A percentile compares a stretch with the other conserved stretches of the same genome.
Conservation (phyloP, 2,329 filamentous ascomycete genomes). For the Paramyrothecium roridum region DNA sequence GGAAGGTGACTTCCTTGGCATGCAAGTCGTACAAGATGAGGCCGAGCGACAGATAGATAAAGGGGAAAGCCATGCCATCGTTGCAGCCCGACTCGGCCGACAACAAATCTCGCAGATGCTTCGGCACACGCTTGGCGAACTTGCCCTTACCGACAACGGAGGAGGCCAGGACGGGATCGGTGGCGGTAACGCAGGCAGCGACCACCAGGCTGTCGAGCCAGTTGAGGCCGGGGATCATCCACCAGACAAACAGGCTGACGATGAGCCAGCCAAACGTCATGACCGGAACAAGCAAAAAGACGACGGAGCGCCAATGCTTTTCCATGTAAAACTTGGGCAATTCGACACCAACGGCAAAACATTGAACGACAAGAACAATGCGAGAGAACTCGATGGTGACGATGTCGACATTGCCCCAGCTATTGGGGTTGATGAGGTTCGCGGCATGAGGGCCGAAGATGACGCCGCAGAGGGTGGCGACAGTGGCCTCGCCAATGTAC, state of each 20-base stretch:
- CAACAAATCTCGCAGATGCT: slow-evolving; percentile 91
- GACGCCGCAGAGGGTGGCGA: slow-evolving; percentile 83
- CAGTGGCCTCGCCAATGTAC: slow-evolving; percentile 97
- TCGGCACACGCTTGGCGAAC: slow-evolving; percentile 94
- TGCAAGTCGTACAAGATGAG: slow-evolving; percentile 77
- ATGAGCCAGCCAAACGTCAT: slow-evolving; percentile 97
- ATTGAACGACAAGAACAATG: slow-evolving; percentile 87
- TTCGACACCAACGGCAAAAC: slow-evolving; percentile 88
- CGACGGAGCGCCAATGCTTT: slow-evolving; percentile 90
- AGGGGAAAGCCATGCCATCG: slow-evolving; percentile 99
- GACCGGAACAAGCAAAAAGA: slow-evolving; percentile 84
- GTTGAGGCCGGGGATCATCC: slow-evolving; percentile 72
- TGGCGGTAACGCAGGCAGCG: slow-evolving; percentile 93
- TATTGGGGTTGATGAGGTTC: slow-evolving; percentile 70
- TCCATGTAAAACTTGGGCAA: slow-evolving; percentile 96
- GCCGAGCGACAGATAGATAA: slow-evolving; percentile 90
- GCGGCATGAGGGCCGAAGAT: slow-evolving; percentile 86
- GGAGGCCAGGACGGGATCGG: slow-evolving; percentile 92
- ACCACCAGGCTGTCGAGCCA: slow-evolving; percentile 89
- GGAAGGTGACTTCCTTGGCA: slow-evolving; percentile 66
- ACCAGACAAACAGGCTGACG: slow-evolving; percentile 93
- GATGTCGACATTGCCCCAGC: slow-evolving; percentile 82
- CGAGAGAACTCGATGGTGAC: slow-evolving; percentile 87
- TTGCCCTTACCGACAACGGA: slow-evolving; percentile 99
- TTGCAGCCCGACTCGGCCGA: slow-evolving; percentile 98